Conservation (phyloP, 495 filamentous ascomycete species). For the Talaromyces adpressus region DNA sequence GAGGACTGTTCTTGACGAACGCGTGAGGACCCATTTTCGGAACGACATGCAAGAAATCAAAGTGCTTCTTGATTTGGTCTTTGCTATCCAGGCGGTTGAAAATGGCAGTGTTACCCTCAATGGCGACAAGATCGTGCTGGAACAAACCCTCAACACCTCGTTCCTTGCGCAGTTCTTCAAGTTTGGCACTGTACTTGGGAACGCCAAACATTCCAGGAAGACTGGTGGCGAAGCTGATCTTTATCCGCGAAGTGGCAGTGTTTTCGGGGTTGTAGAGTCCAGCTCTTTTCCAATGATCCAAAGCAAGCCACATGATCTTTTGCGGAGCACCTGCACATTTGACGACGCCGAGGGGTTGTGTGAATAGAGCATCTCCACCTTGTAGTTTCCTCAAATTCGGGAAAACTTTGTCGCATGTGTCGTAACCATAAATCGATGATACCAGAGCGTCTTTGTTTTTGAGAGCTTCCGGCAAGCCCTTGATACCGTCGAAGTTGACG, state of each 20-base stretch:
- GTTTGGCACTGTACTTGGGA: conserved; percentile 56
- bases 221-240: conserved; percentile 59
- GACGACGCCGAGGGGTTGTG: conserved; percentile 56
- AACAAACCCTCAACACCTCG: conserved; percentile 60
- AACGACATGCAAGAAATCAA: conserved; percentile 53
- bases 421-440: conserved; percentile 59
- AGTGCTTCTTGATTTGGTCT: conserved; percentile 41
- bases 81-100: conserved; percentile 41
- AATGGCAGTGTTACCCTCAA: conserved; percentile 50
- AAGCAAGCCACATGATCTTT: conserved; percentile 65
- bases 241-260: conserved; percentile 39
- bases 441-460: conserved; percentile 47
- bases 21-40: conserved; percentile 57
- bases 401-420: conserved; percentile 52
- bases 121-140: conserved; percentile 55
- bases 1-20: conserved; percentile 49
- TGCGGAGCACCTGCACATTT: conserved; percentile 68
- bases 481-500: conserved; percentile 47
- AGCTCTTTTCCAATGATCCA: conserved; percentile 56
- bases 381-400: conserved; percentile 45
- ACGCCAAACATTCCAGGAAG: conserved; percentile 61
- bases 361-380: conserved; percentile 59
- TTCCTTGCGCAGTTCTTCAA: conserved; percentile 55
- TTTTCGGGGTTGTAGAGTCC: conserved; percentile 47
- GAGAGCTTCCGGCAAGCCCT: conserved; percentile 55